Base-by-base conservation (phyloP, 1,284 basidiomycete species). In the Bondarzewia mesenterica region DNA sequence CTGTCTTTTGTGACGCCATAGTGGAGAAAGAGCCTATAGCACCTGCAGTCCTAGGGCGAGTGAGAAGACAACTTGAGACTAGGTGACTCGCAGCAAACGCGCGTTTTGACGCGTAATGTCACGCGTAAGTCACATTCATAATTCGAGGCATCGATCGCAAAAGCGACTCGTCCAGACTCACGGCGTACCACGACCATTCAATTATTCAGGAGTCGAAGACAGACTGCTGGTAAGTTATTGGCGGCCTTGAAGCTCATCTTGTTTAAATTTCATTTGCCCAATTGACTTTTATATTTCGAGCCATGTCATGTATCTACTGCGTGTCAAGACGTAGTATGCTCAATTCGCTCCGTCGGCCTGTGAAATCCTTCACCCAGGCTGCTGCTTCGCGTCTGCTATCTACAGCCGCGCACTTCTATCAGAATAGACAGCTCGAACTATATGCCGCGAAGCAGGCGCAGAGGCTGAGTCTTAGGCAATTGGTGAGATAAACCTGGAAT, bases 391-490 rank as follows among this genome's bases (percentile, higher is more conserved):
- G 38, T 4, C 38, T 16, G 16, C 20, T 10, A n/a, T 27, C 10
- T 29, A 43, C 42, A 12, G 10, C 42, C 15, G 23, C 32, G 23
- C 85, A 89, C 57, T 93, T 93, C 62, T 93, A 93, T 61, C 85
- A 89, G 57, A 93, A 93, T 59, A 78, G 78, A 56, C 86, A 89
- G 47, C 69, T 93, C 43, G 91, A 93, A 56, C 67, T 84, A 6
- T 92, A 89, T 75, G 89, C 89, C 1, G 74, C 81, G 25, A 84
- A 78, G 58, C 75, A 85, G 49, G 81, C 88, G 0, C 80, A 85
- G 50, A 72, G 83, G 44, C 69, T 93, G 57, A 89, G 87, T 15
- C 70, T 93, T 25, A 73, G 90, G 45, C 91, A 93, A 60, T 74
- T 93, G 60, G 89, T 93, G n/a, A n/a, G n/a, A 69, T 56, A 73